These are phyloP conservation scores for Lactarius akahatsu DNA, from an alignment of 768 basidiomycete genomes.

Conservation along the genomic window DNA sequence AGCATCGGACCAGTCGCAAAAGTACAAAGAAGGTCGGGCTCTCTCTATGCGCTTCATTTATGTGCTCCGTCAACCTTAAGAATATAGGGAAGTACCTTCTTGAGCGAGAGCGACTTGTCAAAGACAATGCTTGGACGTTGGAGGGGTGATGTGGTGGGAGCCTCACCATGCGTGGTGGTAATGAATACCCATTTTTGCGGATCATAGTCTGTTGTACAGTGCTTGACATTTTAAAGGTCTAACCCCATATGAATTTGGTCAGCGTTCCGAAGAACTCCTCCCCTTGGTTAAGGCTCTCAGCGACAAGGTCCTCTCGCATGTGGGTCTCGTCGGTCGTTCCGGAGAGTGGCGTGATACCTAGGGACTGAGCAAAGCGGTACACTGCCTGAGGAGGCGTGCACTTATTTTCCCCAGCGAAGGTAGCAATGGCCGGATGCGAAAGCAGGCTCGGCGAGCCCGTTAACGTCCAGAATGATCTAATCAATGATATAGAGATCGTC, in stretches of 20 bases:
- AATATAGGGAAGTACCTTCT: conserved; percentile 75
- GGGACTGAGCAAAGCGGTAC: conserved; percentile 65
- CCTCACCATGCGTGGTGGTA: background rate
- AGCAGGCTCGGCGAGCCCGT: conserved; percentile 71
- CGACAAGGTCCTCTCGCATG: conserved; percentile 63
- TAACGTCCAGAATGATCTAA: conserved; percentile 85
- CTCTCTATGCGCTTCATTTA: background rate
- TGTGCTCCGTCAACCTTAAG: background rate
- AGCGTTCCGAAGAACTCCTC: conserved; percentile 34
- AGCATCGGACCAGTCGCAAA: conserved; percentile 72
- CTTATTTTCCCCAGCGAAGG: conserved; percentile 46
- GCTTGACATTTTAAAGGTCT: conserved; percentile 5
- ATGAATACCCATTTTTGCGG: background rate
- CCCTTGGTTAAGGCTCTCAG: conserved; percentile 39
- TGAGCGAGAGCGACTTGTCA: conserved; percentile 75
- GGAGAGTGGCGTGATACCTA: conserved; percentile 68
- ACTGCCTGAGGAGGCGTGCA: conserved; percentile 65
- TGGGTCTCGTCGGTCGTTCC: conserved; percentile 69
- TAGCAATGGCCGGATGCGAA: conserved; percentile 44
- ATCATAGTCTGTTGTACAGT: background rate
- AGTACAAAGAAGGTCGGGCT: conserved; percentile 76
- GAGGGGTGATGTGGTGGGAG: conserved; percentile 41
- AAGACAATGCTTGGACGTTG: conserved; percentile 78
- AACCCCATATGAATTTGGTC: conserved; percentile 37
- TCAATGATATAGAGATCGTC: background rate